Conservation (phyloP, 1,284 basidiomycete genomes). For the Pseudozyma pruni region DNA sequence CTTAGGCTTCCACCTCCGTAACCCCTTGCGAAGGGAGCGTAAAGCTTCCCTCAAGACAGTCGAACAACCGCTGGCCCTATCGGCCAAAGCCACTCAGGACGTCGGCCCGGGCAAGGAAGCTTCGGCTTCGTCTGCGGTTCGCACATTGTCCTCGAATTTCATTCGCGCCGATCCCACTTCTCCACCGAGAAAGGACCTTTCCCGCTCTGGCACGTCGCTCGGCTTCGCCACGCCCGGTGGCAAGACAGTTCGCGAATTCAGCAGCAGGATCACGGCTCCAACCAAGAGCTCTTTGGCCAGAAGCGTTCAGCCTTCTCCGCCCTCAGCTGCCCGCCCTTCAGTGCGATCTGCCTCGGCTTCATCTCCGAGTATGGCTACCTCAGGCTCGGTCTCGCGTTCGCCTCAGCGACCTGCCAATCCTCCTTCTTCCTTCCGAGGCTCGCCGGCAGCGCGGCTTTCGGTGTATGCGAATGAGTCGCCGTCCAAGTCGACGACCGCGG, state of each 20-base stretch:
- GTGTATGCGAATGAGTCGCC: constrained; percentile 11
- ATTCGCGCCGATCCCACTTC: constrained; percentile 8
- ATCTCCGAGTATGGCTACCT: constrained; percentile 4
- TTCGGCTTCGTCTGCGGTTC: constrained; percentile 16
- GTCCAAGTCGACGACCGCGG: neutral
- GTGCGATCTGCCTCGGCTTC: constrained; percentile 14
- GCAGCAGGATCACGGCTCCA: constrained; percentile 29
- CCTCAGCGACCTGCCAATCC: constrained; percentile 28
- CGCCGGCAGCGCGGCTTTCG: neutral
- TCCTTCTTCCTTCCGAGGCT: constrained; percentile 31
- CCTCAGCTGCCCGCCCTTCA: constrained; percentile 3
- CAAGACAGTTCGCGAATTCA: constrained; percentile 12
- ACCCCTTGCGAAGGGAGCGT: constrained; percentile 29
- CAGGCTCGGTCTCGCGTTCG: constrained; percentile 12
- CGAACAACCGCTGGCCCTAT: neutral
- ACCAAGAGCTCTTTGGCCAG: constrained; percentile 37
- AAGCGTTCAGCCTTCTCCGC: constrained; percentile 22
- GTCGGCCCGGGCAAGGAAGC: neutral
- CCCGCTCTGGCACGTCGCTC: constrained; percentile 29
- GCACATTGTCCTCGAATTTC: constrained; percentile 26
- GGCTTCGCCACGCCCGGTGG: constrained; percentile 10
- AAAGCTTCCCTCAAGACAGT: constrained; percentile 14
- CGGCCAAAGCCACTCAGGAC: neutral
- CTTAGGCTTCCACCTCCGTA: constrained; percentile 34
- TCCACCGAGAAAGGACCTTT: neutral